phyloP scores from a whole-genome alignment of 2,329 filamentous ascomycete genomes.

The Tympanopsis confertula region DNA sequence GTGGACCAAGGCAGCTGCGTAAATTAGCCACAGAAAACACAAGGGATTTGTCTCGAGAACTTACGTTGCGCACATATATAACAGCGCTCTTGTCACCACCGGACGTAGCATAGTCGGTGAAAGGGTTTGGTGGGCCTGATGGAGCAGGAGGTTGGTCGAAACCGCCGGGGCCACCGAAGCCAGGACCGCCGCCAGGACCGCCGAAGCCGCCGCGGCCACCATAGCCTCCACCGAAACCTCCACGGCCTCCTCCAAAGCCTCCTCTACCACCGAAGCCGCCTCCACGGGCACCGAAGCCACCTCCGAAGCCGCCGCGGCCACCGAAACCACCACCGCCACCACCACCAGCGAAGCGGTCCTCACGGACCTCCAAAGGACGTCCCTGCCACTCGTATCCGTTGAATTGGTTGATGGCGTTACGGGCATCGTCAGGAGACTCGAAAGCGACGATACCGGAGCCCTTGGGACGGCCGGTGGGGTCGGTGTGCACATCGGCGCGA shows the following conservation, averaged over 20 bases:
- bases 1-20: constrained; percentile 90
- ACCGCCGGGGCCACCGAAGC: constrained; percentile 22
- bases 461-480: constrained; percentile 85
- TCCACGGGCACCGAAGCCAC: constrained; percentile 68
- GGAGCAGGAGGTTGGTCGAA: constrained; percentile 38
- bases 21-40: constrained; percentile 6
- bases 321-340: constrained; percentile 24
- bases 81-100: constrained; percentile 72
- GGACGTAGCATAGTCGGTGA: constrained; percentile 83
- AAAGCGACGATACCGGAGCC: constrained; percentile 96
- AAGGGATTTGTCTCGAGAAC: constrained; percentile 23
- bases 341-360: constrained; percentile 77
- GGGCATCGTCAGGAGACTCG: constrained; percentile 85
- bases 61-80: constrained; percentile 95
- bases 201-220: constrained; percentile 28
- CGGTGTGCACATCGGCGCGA: constrained; percentile 87
- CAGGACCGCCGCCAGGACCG: constrained; percentile 20
- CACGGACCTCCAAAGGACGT: constrained; percentile 81
- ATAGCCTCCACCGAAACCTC: constrained; percentile 34
- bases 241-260: constrained; percentile 22
- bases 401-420: constrained; percentile 92
- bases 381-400: constrained; percentile 99
- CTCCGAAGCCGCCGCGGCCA: constrained; percentile 24
- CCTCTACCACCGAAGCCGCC: constrained; percentile 71
- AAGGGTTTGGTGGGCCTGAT: constrained; percentile 65